Evolutionary conservation across 2,329 filamentous ascomycete species (phyloP).

Genomic region (Cladophialophora bantiana): DNA sequence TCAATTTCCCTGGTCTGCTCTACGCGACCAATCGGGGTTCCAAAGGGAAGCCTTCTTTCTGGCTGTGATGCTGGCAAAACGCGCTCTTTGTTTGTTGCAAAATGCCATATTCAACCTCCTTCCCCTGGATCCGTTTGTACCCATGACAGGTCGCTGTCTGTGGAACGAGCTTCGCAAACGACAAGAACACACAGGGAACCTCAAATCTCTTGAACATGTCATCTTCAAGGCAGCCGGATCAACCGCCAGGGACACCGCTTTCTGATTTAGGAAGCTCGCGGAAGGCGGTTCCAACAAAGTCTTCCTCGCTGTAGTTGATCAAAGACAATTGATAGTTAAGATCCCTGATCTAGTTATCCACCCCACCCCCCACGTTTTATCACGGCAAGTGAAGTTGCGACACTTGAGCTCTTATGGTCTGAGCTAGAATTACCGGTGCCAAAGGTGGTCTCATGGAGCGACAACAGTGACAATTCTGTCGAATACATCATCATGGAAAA

Average conservation of each 20-base stretch:
- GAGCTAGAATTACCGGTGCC: conserved; percentile 47
- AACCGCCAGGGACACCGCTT: background rate
- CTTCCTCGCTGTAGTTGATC: conserved; percentile 40
- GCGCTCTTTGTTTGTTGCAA: too few relatives aligned
- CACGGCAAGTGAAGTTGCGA: conserved; percentile 50
- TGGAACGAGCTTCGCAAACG: conserved; percentile 15
- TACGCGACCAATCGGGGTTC: too few relatives aligned
- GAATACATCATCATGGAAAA: conserved; percentile 52
- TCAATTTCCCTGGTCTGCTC: too few relatives aligned
- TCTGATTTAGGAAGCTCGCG: conserved; percentile 39
- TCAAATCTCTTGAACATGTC: conserved; percentile 21
- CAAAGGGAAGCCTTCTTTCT: too few relatives aligned
- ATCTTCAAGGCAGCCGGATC: conserved; percentile 7
- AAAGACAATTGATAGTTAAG: conserved; percentile 33
- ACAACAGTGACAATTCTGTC: conserved; percentile 47
- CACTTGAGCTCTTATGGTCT: conserved; percentile 45
- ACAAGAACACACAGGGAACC: conserved; percentile 17
- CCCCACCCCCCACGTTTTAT: conserved; percentile 35
- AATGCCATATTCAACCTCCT: too few relatives aligned
- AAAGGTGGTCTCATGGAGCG: conserved; percentile 46
- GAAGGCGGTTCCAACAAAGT: conserved; percentile 44
- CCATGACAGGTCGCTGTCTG: conserved; percentile 17
- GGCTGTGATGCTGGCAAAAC: too few relatives aligned
- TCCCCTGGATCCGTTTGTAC: background rate
- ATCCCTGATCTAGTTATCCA: conserved; percentile 36